phyloP scores from a whole-genome alignment of 1,139 yeast genomes.

The Hemisphaericaspora xylofermentans region DNA sequence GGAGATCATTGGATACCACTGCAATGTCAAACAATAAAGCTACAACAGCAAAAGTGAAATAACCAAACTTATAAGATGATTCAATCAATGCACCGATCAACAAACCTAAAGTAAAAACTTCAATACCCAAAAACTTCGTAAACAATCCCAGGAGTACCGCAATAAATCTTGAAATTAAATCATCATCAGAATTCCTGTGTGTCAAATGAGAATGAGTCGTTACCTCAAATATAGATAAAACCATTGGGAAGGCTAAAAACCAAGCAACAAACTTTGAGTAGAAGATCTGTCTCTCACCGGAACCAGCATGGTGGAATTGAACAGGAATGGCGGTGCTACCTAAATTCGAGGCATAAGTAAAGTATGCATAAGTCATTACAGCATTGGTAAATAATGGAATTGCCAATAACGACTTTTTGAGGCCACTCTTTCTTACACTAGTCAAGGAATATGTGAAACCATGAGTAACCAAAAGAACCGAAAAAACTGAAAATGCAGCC shows the following conservation, averaged over 20 bases:
- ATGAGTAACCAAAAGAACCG: constrained; percentile 41
- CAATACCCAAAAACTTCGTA: constrained; percentile 42
- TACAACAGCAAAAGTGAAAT: constrained; percentile 42
- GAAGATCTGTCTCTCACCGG: constrained; percentile 56
- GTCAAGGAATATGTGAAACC: constrained; percentile 39
- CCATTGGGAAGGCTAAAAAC: constrained; percentile 62
- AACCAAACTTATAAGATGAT: constrained; percentile 69
- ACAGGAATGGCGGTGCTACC: constrained; percentile 59
- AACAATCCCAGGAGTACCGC: constrained; percentile 25
- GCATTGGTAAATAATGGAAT: constrained; percentile 48
- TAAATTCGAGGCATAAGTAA: constrained; percentile 64
- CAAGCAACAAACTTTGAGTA: constrained; percentile 67
- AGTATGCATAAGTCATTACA: constrained; percentile 52
- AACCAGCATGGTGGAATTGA: constrained; percentile 54
- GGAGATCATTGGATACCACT: constrained; percentile 21
- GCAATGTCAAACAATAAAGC: constrained; percentile 40
- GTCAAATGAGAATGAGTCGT: constrained; percentile 36
- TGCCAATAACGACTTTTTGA: constrained; percentile 44
- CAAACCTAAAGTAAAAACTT: constrained; percentile 51
- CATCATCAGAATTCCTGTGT: constrained; percentile 15
- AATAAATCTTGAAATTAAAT: constrained; percentile 25
- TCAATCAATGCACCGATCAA: constrained; percentile 54
- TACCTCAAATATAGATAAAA: constrained; percentile 46
- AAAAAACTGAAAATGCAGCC: constrained; percentile 59
- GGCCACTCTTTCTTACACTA: constrained; percentile 30